These are phyloP conservation scores for Isochrysis galbana DNA, from an alignment of 78 protist genomes.

Conservation along the genomic window DNA sequence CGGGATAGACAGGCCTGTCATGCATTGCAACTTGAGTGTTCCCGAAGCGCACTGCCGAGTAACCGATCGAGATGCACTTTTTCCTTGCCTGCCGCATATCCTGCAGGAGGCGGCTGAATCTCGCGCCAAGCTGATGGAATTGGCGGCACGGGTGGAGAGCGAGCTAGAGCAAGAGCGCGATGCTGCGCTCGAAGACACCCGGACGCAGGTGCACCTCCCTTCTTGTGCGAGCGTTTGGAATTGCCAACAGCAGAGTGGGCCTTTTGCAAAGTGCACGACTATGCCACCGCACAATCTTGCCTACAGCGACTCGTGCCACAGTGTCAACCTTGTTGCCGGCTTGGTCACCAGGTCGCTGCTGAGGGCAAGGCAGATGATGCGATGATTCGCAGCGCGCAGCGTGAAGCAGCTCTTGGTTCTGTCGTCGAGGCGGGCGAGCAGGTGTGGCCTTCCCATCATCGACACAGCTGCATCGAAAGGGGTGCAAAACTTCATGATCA, in stretches of 20 bases:
- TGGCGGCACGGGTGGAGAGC: neutral
- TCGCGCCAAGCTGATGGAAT: neutral
- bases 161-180: neutral
- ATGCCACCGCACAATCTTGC: too few relatives aligned
- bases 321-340: too few relatives aligned
- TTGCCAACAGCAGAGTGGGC: too few relatives aligned
- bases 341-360: too few relatives aligned
- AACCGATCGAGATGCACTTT: neutral
- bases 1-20: neutral
- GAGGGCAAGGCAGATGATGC: neutral
- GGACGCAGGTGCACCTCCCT: neutral
- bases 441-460: too few relatives aligned
- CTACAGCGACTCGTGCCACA: too few relatives aligned
- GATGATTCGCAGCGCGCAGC: neutral
- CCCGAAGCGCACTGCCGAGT: neutral
- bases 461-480: neutral
- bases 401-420: neutral
- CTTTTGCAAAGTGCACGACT: too few relatives aligned
- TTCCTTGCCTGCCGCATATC: neutral
- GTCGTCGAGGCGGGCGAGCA: neutral
- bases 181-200: neutral
- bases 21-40: neutral
- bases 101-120: too few relatives aligned
- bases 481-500: neutral
- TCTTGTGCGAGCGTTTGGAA: too few relatives aligned